Conservation (phyloP, 2,329 filamentous ascomycete genomes). For the Macrophomina phaseolina region DNA sequence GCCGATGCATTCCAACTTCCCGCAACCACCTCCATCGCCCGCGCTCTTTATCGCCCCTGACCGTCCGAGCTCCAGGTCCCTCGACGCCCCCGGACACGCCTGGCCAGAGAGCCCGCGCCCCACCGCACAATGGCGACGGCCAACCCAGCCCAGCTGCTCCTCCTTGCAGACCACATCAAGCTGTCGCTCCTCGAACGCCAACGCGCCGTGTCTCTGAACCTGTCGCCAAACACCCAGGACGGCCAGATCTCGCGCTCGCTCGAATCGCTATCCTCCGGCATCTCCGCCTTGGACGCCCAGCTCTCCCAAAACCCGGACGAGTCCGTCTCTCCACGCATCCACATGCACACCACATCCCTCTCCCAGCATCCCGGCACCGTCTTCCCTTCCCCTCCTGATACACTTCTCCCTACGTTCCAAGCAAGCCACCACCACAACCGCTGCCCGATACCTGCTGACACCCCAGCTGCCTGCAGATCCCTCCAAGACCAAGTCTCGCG, state of each 20-base stretch:
- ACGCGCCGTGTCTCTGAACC: conserved; percentile 79
- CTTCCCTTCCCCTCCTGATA: conserved; percentile 3
- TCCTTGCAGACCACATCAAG: conserved; percentile 96
- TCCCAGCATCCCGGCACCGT: conserved; percentile 20
- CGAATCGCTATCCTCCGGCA: conserved; percentile 81
- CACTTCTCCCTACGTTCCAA: conserved; percentile 22
- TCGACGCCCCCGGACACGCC: not conserved
- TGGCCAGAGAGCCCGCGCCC: conserved; percentile 10
- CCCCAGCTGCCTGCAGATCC: conserved; percentile 38
- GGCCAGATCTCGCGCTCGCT: conserved; percentile 87
- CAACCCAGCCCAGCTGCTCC: conserved; percentile 76
- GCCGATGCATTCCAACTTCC: conserved; percentile 8
- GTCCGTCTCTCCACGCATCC: conserved; percentile 33
- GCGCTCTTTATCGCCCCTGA: not conserved
- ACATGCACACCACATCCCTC: not conserved
- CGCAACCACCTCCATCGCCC: not conserved
- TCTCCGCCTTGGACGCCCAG: conserved; percentile 70
- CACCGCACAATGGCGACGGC: conserved; percentile 43
- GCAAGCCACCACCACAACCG: conserved; percentile 19
- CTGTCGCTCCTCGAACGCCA: conserved; percentile 91
- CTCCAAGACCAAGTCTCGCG: conserved; percentile 69
- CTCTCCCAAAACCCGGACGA: conserved; percentile 66
- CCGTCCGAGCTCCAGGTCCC: conserved; percentile 14
- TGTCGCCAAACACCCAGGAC: conserved; percentile 82
- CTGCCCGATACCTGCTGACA: conserved; percentile 9